A percentile compares a stretch with the other conserved stretches of the same genome.
Conservation (phyloP, 1,284 basidiomycete genomes). For the Vanrija sp. region DNA sequence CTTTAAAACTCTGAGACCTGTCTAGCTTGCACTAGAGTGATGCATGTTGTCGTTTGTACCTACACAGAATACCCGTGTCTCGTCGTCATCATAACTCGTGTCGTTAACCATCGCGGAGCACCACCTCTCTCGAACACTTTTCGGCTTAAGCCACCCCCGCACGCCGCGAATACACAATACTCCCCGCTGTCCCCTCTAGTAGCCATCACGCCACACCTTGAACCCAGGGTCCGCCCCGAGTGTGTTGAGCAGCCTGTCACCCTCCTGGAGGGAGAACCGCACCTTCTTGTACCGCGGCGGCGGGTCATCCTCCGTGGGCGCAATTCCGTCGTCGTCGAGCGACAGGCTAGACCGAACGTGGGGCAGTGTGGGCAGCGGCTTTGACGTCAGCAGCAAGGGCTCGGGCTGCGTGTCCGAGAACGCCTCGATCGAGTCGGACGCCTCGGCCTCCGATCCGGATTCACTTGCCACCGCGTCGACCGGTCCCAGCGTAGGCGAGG, state of each 20-base stretch:
- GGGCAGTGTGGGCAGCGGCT: too few relatives aligned
- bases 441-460: background rate
- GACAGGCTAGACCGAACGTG: background rate
- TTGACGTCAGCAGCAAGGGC: background rate
- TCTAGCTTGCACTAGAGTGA: background rate
- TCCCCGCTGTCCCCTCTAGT: conserved; percentile 9
- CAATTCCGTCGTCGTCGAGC: background rate
- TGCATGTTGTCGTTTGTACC: background rate
- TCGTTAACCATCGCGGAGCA: too few relatives aligned
- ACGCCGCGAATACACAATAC: too few relatives aligned
- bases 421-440: conserved; percentile 2
- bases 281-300: conserved; percentile 5
- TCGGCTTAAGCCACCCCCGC: too few relatives aligned
- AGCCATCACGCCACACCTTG: conserved; percentile 31
- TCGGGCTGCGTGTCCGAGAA: conserved; percentile 3
- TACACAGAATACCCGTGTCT: too few relatives aligned
- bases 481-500: background rate
- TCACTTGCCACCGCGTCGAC: background rate
- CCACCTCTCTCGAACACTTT: too few relatives aligned
- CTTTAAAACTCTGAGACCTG: too few relatives aligned
- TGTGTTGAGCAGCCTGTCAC: background rate
- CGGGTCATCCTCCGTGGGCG: background rate
- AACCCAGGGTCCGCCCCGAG: conserved; percentile 26
- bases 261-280: conserved; percentile 17
- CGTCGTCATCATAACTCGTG: background rate